These are phyloP conservation scores for Capniomyces stellatus DNA, from an alignment of 371 early-diverging fungal species.

Conservation along the genomic window DNA sequence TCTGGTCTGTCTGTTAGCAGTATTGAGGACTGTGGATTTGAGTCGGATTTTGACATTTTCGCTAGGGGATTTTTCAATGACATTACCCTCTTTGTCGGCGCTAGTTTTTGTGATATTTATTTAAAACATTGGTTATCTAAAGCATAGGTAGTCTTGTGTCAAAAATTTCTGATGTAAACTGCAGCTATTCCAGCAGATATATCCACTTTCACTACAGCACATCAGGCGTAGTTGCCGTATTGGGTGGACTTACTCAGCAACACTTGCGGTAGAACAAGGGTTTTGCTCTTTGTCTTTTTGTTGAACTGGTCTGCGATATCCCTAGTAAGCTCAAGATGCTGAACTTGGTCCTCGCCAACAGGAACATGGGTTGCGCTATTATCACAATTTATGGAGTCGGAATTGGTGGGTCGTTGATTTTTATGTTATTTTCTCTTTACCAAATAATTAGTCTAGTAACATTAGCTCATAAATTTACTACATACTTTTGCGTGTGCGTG, in stretches of 20 bases:
- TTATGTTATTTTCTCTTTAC: too few species aligned
- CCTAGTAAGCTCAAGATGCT: conserved; percentile 74
- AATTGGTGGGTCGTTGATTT: too few species aligned
- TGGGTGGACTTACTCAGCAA: conserved; percentile 5
- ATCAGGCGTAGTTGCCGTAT: background rate
- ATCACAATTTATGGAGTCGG: too few species aligned
- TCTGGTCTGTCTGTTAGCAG: conserved; percentile 52
- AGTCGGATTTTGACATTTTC: conserved; percentile 91
- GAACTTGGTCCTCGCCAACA: conserved; percentile 85
- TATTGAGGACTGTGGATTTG: conserved; percentile 48
- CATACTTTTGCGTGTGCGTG: too few species aligned
- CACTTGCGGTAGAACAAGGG: conserved; percentile 51
- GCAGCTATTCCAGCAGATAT: too few species aligned
- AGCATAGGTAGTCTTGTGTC: too few species aligned
- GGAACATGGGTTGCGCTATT: conserved; percentile 66
- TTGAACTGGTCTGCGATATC: conserved; percentile 61
- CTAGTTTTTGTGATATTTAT: conserved; percentile 1
- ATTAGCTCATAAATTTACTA: too few species aligned
- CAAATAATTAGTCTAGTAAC: too few species aligned
- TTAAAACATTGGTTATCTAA: background rate
- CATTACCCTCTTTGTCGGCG: conserved; percentile 61
- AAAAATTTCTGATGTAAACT: too few species aligned
- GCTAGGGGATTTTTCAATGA: conserved; percentile 51
- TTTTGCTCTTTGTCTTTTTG: conserved; percentile 30
- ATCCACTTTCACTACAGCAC: too few species aligned